Evolutionary conservation across 306 rosid genomes (phyloP).

Genomic region (Cajanus cajan): DNA sequence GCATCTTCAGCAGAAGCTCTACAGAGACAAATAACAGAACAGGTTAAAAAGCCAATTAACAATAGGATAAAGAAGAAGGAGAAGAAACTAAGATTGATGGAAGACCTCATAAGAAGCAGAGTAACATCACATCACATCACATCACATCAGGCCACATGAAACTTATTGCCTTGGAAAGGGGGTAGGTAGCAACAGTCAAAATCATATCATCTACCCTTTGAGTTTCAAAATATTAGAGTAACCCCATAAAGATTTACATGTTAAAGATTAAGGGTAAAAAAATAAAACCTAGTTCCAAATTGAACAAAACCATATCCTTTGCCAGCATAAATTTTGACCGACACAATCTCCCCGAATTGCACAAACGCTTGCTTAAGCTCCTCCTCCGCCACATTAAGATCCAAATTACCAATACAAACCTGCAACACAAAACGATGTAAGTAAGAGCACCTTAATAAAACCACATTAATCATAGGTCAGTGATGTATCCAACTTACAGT

Average conservation of each 20-base stretch:
- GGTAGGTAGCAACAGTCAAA: conserved; percentile 28
- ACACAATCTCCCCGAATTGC: conserved; percentile 79
- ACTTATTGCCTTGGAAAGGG: conserved; percentile 32
- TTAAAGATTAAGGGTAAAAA: conserved; percentile 20
- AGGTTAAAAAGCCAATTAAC: conserved; percentile 17
- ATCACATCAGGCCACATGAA: conserved; percentile 33
- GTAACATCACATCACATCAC: conserved; percentile 33
- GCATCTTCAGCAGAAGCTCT: conserved; percentile 90
- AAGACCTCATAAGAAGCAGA: conserved; percentile 40
- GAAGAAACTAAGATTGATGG: conserved; percentile 25
- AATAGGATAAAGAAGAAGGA: conserved; percentile 21
- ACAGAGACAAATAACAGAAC: conserved; percentile 17
- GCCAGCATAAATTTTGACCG: conserved; percentile 74
- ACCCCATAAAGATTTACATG: conserved; percentile 27
- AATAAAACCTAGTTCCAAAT: conserved; percentile 70
- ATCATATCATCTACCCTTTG: conserved; percentile 16
- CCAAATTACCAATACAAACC: conserved; percentile 90
- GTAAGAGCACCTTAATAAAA: background rate
- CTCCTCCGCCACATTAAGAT: conserved; percentile 71
- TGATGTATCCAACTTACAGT: conserved; percentile 50
- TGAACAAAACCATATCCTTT: conserved; percentile 87
- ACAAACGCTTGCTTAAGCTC: conserved; percentile 79
- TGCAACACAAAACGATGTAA: conserved; percentile 21
- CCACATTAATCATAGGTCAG: background rate
- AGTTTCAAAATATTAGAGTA: conserved; percentile 20